Evolutionary conservation across 768 basidiomycete species (phyloP).

Genomic region (Hysterangium stoloniferum): DNA sequence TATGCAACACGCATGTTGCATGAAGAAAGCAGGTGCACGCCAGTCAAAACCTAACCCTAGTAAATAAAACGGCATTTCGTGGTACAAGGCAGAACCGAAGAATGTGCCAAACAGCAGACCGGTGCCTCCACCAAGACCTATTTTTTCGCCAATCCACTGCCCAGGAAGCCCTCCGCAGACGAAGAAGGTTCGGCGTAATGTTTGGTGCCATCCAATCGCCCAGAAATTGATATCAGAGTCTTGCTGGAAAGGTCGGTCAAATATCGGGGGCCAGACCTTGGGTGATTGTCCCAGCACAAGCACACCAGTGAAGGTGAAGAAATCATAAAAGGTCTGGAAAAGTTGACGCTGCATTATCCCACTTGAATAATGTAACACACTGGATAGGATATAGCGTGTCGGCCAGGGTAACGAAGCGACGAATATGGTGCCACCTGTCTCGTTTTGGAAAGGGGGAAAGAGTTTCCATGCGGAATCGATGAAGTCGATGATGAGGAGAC

Average conservation of each 20-base stretch:
- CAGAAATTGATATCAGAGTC: slow-evolving; percentile 56
- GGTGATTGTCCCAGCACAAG: slow-evolving; percentile 40
- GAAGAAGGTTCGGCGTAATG: slow-evolving; percentile 52
- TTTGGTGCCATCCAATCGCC: slow-evolving; percentile 61
- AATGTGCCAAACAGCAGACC: slow-evolving; percentile 54
- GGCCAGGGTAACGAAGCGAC: slow-evolving; percentile 26
- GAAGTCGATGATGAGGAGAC: slow-evolving; percentile 36
- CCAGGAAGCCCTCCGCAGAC: slow-evolving; percentile 14
- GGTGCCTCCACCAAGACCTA: slow-evolving; percentile 34
- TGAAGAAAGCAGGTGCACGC: slow-evolving; percentile 16
- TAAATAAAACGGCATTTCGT: slow-evolving; percentile 30
- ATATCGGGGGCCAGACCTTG: too few relatives aligned
- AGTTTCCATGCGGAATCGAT: slow-evolving; percentile 40
- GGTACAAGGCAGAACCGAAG: slow-evolving; percentile 49
- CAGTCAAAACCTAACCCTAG: slow-evolving; percentile 12
- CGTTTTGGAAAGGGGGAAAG: slow-evolving; percentile 27
- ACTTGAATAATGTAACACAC: slow-evolving; percentile 33
- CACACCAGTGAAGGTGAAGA: slow-evolving; percentile 36
- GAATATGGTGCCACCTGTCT: slow-evolving; percentile 31
- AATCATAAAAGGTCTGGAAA: slow-evolving; percentile 37
- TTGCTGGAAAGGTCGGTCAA: slow-evolving; percentile 47
- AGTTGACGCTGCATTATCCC: slow-evolving; percentile 38
- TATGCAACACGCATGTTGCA: slow-evolving; percentile 17
- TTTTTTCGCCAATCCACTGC: slow-evolving; percentile 32
- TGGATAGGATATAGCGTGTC: slow-evolving; percentile 35